phyloP scores from a whole-genome alignment of 2,329 filamentous ascomycete species.

The Fusarium brachygibbosum region DNA sequence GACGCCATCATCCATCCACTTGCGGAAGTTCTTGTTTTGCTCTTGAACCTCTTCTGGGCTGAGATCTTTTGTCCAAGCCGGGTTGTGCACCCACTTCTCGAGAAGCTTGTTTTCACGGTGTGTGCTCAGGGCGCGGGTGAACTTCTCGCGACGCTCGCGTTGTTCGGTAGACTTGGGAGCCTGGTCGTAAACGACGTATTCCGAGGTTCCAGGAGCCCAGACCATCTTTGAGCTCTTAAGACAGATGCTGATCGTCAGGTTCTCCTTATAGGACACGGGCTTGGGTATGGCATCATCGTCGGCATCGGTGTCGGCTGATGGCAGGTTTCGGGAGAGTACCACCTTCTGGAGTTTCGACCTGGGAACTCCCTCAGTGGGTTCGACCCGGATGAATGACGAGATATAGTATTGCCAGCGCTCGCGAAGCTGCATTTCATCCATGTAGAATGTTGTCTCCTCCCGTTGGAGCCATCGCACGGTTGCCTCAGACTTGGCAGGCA shows the following conservation, averaged over 20 bases:
- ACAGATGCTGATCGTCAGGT: constrained; percentile 79
- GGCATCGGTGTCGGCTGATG: constrained; percentile 71
- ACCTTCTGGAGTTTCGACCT: constrained; percentile 75
- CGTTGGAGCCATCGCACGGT: constrained; percentile 78
- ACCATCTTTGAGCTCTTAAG: constrained; percentile 83
- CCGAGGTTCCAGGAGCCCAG: constrained; percentile 78
- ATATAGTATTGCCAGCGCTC: constrained; percentile 96
- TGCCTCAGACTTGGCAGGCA: constrained; percentile 76
- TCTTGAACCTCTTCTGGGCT: constrained; percentile 82
- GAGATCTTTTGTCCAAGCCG: constrained; percentile 82
- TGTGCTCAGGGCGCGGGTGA: constrained; percentile 67
- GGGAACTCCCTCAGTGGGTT: constrained; percentile 85
- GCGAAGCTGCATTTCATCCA: constrained; percentile 86
- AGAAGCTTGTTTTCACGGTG: constrained; percentile 78
- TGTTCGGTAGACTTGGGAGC: constrained; percentile 77
- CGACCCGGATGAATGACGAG: constrained; percentile 88
- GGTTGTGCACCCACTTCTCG: constrained; percentile 87
- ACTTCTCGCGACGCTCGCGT: constrained; percentile 62
- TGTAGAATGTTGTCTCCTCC: constrained; percentile 83
- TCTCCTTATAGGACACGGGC: constrained; percentile 73
- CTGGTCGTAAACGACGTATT: constrained; percentile 80
- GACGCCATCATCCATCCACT: constrained; percentile 66
- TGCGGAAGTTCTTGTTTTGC: constrained; percentile 75
- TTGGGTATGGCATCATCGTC: constrained; percentile 74
- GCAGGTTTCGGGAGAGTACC: constrained; percentile 79